These are phyloP conservation scores for Candida taoyuanica DNA, from an alignment of 805 yeast species.

Conservation along the genomic window DNA sequence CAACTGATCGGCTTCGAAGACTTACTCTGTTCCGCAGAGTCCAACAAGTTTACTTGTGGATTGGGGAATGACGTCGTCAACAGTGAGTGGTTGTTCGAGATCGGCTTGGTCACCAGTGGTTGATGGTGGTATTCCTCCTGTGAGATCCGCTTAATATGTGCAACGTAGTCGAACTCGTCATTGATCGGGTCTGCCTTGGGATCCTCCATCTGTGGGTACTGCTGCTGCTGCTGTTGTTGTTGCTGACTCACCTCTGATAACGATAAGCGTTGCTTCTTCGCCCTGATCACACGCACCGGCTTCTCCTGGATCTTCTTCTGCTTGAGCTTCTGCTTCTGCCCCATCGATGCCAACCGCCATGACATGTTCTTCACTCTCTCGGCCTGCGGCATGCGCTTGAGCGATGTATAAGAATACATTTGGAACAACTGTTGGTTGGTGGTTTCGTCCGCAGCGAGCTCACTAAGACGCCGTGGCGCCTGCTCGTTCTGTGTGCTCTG, in stretches of 20 bases:
- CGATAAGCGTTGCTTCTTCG: conserved; percentile 6
- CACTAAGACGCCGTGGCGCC: conserved; percentile 4
- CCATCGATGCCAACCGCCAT: conserved; percentile 13
- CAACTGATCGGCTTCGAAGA: conserved; percentile 35
- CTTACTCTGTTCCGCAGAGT: conserved; percentile 1
- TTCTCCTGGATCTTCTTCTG: neutral
- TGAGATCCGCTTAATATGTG: conserved; percentile 53
- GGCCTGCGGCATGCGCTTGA: conserved; percentile 12
- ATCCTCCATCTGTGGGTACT: neutral
- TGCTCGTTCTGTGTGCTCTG: neutral
- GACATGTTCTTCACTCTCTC: conserved; percentile 15
- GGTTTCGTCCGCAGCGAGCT: conserved; percentile 9
- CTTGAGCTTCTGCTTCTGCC: neutral
- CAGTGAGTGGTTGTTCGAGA: conserved; percentile 12
- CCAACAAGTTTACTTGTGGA: conserved; percentile 13
- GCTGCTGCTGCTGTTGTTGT: neutral
- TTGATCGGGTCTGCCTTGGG: conserved; percentile 30
- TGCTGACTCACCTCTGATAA: conserved; percentile 9
- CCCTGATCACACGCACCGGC: too few species aligned
- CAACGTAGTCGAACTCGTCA: conserved; percentile 57
- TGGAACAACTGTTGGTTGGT: conserved; percentile 12
- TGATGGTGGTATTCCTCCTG: conserved; percentile 25
- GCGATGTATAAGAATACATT: conserved; percentile 12
- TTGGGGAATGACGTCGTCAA: conserved; percentile 14
- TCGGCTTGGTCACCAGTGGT: conserved; percentile 11